Evolutionary conservation across 2,329 filamentous ascomycete genomes (phyloP).

Genomic region (Aspergillus floridensis): DNA sequence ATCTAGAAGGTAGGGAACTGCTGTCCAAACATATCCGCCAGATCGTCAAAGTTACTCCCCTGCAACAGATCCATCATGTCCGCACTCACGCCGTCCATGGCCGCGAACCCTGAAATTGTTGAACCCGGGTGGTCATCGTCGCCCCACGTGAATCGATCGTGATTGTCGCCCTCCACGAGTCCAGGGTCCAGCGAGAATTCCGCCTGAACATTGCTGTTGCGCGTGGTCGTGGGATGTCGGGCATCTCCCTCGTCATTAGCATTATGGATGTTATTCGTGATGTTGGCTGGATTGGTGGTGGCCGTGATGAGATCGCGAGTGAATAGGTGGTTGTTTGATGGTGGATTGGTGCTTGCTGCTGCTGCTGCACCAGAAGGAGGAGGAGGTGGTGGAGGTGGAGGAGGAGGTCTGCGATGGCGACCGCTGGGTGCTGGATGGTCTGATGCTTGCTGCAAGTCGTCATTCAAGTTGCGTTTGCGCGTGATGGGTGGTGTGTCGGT

Average conservation of each 20-base stretch:
- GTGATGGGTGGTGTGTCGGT: neutral
- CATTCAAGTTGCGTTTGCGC: neutral
- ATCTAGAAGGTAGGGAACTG: constrained; percentile 31
- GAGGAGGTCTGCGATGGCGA: neutral
- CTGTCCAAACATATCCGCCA: constrained; percentile 34
- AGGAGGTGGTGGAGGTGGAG: neutral
- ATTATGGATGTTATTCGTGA: neutral
- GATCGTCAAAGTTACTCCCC: constrained; percentile 30
- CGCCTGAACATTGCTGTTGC: neutral
- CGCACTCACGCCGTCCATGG: constrained; percentile 24
- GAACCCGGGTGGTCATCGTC: neutral
- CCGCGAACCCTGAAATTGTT: neutral
- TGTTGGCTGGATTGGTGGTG: neutral
- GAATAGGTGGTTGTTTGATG: neutral
- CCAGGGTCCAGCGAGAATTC: neutral
- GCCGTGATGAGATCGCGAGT: neutral
- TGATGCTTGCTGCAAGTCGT: neutral
- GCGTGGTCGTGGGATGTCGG: no score
- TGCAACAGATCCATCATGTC: constrained; percentile 35
- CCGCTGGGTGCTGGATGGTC: no score
- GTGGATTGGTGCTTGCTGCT: no score
- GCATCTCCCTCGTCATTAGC: no score
- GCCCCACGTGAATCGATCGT: neutral
- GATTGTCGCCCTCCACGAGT: neutral
- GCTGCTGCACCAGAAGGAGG: no score